A percentile compares a stretch with the other conserved stretches of the same genome.
Evolutionary conservation across 169 alveolate species (phyloP).

Genomic region (Plasmodium cynomolgi): DNA sequence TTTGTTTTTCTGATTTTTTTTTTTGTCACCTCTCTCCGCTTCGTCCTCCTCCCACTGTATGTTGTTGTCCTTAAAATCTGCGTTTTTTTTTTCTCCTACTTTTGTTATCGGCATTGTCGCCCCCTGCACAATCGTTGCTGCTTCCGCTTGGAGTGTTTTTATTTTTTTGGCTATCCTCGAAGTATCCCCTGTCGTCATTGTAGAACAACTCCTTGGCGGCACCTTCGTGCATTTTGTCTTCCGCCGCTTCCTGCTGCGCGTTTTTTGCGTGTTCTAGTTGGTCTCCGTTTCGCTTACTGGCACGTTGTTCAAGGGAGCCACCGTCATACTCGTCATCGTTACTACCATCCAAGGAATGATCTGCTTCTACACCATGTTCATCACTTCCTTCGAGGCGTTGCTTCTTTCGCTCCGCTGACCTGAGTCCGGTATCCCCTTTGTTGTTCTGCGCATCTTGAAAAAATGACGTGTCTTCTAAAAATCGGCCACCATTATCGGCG

Average conservation of each 20-base stretch:
- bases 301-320: neutral
- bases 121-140: neutral
- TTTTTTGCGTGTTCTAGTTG: neutral
- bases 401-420: neutral
- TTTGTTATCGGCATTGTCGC: neutral
- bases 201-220: neutral
- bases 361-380: neutral
- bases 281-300: neutral
- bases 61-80: neutral
- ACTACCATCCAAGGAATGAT: neutral
- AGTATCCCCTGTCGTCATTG: conserved; percentile 7
- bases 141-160: neutral
- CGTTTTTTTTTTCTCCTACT: neutral
- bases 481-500: neutral
- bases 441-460: neutral
- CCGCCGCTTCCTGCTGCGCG: neutral
- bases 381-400: neutral
- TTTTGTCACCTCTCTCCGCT: neutral
- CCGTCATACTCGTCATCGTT: neutral
- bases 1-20: neutral
- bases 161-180: conserved; percentile 4
- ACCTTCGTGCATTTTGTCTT: neutral
- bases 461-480: neutral
- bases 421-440: neutral
- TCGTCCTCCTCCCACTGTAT: neutral